Conservation (phyloP, 108 stramenopile species). For the Schizochytrium sp. region DNA sequence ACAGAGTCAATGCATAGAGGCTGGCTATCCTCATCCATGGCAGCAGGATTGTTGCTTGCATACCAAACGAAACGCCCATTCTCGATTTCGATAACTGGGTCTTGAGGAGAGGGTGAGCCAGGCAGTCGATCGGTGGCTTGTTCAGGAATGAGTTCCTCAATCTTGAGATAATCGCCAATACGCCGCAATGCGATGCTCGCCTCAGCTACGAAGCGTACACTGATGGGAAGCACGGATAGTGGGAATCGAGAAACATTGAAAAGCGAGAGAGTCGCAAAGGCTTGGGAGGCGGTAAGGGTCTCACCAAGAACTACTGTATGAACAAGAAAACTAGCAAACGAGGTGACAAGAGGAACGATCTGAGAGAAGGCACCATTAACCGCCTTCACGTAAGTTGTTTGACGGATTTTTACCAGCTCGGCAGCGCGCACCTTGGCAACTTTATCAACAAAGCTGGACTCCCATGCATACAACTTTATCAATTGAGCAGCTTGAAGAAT, state of each 20-base stretch:
- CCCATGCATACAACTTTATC: constrained; percentile 70
- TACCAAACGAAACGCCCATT: constrained; percentile 27
- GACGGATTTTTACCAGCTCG: constrained; percentile 35
- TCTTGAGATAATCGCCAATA: neutral
- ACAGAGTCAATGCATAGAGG: constrained; percentile 66
- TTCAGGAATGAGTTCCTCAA: neutral
- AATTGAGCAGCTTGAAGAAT: constrained; percentile 63
- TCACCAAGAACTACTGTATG: neutral
- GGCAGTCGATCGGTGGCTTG: neutral
- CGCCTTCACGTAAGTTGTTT: neutral
- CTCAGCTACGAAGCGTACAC: constrained; percentile 10
- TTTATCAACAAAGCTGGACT: constrained; percentile 60
- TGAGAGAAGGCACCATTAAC: neutral
- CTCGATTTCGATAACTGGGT: neutral
- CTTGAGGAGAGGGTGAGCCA: neutral
- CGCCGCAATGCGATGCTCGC: neutral
- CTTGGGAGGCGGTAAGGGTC: constrained; percentile 23
- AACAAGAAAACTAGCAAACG: neutral
- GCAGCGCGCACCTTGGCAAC: constrained; percentile 43
- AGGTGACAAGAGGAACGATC: neutral
- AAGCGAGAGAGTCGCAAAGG: neutral
- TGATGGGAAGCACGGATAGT: constrained; percentile 14
- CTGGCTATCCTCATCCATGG: neutral
- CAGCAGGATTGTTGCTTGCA: neutral
- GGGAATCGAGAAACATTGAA: constrained; percentile 53